Evolutionary conservation across 306 rosid species (phyloP).

Genomic region (Ziziphus jujuba): DNA sequence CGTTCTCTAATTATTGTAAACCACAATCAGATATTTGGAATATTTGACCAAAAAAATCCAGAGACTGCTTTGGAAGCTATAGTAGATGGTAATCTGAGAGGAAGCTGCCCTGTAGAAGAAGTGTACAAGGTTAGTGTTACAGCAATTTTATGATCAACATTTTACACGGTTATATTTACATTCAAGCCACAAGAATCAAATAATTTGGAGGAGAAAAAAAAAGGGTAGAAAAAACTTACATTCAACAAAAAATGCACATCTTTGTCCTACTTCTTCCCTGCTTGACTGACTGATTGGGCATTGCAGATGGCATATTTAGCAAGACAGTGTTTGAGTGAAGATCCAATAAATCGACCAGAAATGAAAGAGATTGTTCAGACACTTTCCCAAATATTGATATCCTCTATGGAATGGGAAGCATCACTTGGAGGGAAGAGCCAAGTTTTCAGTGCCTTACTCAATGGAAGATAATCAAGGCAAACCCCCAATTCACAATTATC

Average conservation of each 20-base stretch:
- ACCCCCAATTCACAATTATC: too few relatives aligned
- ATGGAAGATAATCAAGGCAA: conserved; percentile 40
- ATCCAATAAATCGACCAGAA: conserved; percentile 50
- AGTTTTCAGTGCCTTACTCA: conserved; percentile 44
- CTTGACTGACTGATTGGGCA: not conserved
- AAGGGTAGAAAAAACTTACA: too few relatives aligned
- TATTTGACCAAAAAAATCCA: conserved; percentile 42
- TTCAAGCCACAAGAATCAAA: too few relatives aligned
- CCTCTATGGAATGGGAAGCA: conserved; percentile 63
- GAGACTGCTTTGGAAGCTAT: conserved; percentile 39
- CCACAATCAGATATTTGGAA: not conserved
- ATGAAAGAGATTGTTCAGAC: conserved; percentile 43
- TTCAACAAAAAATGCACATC: too few relatives aligned
- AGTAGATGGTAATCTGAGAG: conserved; percentile 48
- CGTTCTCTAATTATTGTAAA: too few relatives aligned
- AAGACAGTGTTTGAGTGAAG: conserved; percentile 45
- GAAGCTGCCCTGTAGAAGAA: conserved; percentile 43
- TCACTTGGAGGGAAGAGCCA: conserved; percentile 55
- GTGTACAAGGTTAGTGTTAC: conserved; percentile 42
- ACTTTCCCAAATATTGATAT: conserved; percentile 38
- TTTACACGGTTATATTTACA: too few relatives aligned
- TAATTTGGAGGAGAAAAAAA: too few relatives aligned
- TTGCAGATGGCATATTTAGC: conserved; percentile 51
- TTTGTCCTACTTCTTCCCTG: too few relatives aligned
- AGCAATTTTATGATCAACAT: not conserved